Evolutionary conservation across 2,329 filamentous ascomycete genomes (phyloP).

Genomic region (Cladophialophora immunda): DNA sequence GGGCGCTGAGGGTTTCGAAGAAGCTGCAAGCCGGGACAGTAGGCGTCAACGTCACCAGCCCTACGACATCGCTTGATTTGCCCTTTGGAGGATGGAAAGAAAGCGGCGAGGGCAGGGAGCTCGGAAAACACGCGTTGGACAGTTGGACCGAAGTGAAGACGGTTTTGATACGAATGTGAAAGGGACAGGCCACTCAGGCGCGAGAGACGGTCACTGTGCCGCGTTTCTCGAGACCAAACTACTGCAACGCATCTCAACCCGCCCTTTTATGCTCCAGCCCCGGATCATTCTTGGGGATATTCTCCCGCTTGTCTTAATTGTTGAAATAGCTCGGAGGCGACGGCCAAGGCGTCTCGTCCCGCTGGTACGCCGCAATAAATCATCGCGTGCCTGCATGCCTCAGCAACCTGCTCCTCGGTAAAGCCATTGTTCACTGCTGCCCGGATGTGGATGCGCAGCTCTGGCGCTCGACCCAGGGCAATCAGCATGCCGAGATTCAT

Average conservation of each 20-base stretch:
- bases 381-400: not conserved
- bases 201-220: too few relatives aligned
- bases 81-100: slow-evolving; percentile 74
- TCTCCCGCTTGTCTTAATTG: not conserved
- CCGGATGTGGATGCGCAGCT: too few relatives aligned
- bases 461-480: too few relatives aligned
- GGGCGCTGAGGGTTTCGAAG: slow-evolving; percentile 28
- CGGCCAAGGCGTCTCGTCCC: not conserved
- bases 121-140: slow-evolving; percentile 63
- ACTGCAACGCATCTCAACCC: too few relatives aligned
- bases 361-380: slow-evolving; percentile 2
- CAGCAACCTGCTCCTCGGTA: not conserved
- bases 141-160: slow-evolving; percentile 68
- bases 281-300: too few relatives aligned
- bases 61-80: not conserved
- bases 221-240: too few relatives aligned
- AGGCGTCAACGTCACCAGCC: slow-evolving; percentile 39
- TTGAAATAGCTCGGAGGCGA: not conserved
- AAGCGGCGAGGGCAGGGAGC: slow-evolving; percentile 63
- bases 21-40: slow-evolving; percentile 35
- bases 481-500: too few relatives aligned
- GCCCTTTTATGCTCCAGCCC: too few relatives aligned
- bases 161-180: slow-evolving; percentile 39
- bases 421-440: too few relatives aligned
- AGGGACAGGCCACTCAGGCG: too few relatives aligned